Base-by-base conservation (phyloP, 2,329 filamentous ascomycete genomes). In the Pyrenophora seminiperda region DNA sequence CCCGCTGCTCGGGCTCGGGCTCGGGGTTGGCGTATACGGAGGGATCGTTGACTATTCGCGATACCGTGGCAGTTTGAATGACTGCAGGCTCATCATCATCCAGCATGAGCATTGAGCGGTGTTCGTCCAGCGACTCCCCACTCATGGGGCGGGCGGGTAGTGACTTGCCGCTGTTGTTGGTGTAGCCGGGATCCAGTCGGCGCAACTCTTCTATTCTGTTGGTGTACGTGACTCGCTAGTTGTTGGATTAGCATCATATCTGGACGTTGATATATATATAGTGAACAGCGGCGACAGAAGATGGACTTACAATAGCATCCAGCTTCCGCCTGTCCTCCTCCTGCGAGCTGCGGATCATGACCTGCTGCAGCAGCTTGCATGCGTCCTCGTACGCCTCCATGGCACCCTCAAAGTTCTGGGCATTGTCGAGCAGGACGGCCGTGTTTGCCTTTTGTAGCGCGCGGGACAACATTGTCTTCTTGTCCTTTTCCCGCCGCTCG, bases 401-500 rank as follows among this genome's bases (percentile, higher is more conserved):
- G 14, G 94, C 94, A 32, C 90, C 91, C 70, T 93, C 90, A 56
- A 94, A 93, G 67, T 97, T 96, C 66, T 94, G 90, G 11, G 91
- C 91, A 81, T 97, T 97, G 75, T 99, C 94, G 32, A 99, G 83
- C 60, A 97, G 83, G 19, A 99, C 94, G 17, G 94, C 94, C 10
- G 90, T 93, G 68, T 99, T 97, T 41, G 94, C 94, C 75, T 97
- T 96, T 70, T 96, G 89, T 46, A 99, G 78, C 0, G 94, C 94
- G 63, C 89, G 90, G n/a, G 93, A 96, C 29, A 99, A 81, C 92
- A 97, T 97, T 9, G 87, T 89, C 77, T 97, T 97, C 71, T 97
- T 80, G 61, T 80, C 78, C 61, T 74, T 77, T 51, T 80, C 78
- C 41, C 73, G 68, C 52, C 71, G 70, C 56, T 79, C 77, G 40